Evolutionary conservation across 345 rosid species (phyloP), one percentile per base, ranked within the genome.

Genomic region (Salix exigua): DNA sequence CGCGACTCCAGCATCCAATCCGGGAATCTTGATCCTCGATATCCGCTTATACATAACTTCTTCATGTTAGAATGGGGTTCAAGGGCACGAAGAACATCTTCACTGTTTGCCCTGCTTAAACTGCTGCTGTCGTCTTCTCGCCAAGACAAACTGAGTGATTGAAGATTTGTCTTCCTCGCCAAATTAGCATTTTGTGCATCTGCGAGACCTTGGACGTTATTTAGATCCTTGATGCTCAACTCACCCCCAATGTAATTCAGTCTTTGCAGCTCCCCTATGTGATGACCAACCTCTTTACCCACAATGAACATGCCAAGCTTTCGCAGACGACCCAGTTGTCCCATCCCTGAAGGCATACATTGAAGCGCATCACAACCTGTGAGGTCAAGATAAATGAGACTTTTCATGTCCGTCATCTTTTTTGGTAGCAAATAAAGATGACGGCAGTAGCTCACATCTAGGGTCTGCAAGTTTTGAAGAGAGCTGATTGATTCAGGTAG

Each of bases 401-500:
- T 60, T 33, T 70, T 44, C 61, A 62, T 7, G 18, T 63, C 26
- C 76, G 28, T 73, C 65, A 65, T 21, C n/a, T 31, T 14, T 7
- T 23, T 51, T 50, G 80, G 72, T 10, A 78, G 10, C 16, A 1
- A 16, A 14, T 1, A 0, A 13, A 30, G 3, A 1, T 28, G 2
- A 28, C 0, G 30, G 21, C 83, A 80, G 0, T 16, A 0, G 0
- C n/a, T 23, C 23, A 80, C 26, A 9, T 28, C 2, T 17, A 83
- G 51, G 28, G 83, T 74, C 14, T 80, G 72, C 26, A 83, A 53
- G 26, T 77, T 70, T 51, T 48, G 66, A 42, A 83, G 86, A 13
- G 5, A 25, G 30, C 40, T 68, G 4, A 77, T 35, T 35, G 79
- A 73, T 12, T 77, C 74, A 3, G 86, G 83, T 21, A 83, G 42